Evolutionary conservation across 129 eudicot genomes (phyloP), one percentile per base, ranked within the genome.

Genomic region (Escallonia rubra): DNA sequence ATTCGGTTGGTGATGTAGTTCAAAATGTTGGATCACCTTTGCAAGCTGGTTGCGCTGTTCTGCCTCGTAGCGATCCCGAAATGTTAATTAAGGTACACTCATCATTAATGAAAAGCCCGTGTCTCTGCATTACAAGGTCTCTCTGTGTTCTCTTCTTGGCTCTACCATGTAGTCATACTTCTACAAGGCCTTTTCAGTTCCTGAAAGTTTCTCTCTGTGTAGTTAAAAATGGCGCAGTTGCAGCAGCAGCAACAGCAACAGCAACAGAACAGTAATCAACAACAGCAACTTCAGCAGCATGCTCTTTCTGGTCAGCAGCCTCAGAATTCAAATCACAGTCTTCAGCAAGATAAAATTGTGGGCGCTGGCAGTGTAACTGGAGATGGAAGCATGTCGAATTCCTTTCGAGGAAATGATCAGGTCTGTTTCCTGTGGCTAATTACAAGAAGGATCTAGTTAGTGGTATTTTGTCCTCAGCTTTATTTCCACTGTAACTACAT

Each of bases 381-480:
- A 68, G 99, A 93, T 64, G 95, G 96, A 43, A 84, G 95, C 88
- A 82, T 89, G 84, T 84, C 99, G 4, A 93, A 82, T 72, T 82
- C 99, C 2, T 93, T 84, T 75, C 87, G 99, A 59, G 99, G 95
- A 74, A 86, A 89, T 55, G 99, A 93, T 72, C 99, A 93, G 99
- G 99, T 93, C 71, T 69, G 71, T 55, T 58, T 58, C 15, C 63
- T 44, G 47, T 34, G 43, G 41, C 42, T 59, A 34, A 53, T 50
- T 70, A 14, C 49, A 16, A 14, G 7, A 60, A 50, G 7, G 39
- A 15, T 2, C 1, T 41, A 41, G 34, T 57, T 13, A 23, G 42
- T n/a, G 39, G 4, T 57, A 13, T 7, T 38, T 0, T 6, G 6
- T 40, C 53, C 7, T 49, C 53, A 49, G 59, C 34, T 47, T 13